A percentile compares a stretch with the other conserved stretches of the same genome.
phyloP scores from a whole-genome alignment of 2,329 filamentous ascomycete species.

The Nemania sp. region DNA sequence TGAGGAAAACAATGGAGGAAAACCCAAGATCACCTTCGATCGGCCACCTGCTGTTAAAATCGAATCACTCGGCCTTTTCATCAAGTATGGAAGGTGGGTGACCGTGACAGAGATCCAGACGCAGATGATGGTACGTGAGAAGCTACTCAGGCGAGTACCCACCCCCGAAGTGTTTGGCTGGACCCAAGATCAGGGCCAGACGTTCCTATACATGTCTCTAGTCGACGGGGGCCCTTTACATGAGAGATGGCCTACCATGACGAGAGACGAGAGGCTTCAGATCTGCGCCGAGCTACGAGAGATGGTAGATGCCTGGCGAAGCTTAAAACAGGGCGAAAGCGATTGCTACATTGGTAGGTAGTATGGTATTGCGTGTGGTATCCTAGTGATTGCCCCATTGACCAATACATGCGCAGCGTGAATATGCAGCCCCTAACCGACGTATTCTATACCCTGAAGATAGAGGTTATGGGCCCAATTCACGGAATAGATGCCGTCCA shows the following conservation, averaged over 20 bases:
- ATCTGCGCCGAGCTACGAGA: conserved; percentile 24
- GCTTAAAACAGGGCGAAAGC: conserved; percentile 26
- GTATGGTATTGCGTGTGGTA: no score
- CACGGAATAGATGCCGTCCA: conserved; percentile 26
- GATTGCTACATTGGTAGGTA: conserved; percentile 28
- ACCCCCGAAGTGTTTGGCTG: conserved; percentile 32
- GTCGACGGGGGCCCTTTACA: conserved; percentile 24
- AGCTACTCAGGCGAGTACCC: conserved; percentile 23
- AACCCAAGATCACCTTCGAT: conserved; percentile 23
- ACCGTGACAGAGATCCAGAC: conserved; percentile 28
- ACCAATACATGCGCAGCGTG: no score
- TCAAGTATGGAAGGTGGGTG: conserved; percentile 29
- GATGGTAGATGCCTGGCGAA: conserved; percentile 25
- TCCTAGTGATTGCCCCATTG: no score
- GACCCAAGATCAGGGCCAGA: conserved; percentile 26
- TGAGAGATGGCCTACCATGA: conserved; percentile 28
- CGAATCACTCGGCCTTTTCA: conserved; percentile 28
- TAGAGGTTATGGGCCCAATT: conserved; percentile 21
- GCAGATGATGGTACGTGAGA: conserved; percentile 26
- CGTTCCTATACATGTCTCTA: conserved; percentile 29
- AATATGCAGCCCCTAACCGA: conserved; percentile 27
- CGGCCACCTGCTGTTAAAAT: conserved; percentile 32
- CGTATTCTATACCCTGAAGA: conserved; percentile 16
- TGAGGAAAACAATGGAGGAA: conserved; percentile 14
- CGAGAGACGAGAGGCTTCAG: conserved; percentile 8